Percentiles rank a stretch among this genome's conserved stretches.
Evolutionary conservation across 1,284 basidiomycete species (phyloP).

Genomic region (Fomitopsis betulina): DNA sequence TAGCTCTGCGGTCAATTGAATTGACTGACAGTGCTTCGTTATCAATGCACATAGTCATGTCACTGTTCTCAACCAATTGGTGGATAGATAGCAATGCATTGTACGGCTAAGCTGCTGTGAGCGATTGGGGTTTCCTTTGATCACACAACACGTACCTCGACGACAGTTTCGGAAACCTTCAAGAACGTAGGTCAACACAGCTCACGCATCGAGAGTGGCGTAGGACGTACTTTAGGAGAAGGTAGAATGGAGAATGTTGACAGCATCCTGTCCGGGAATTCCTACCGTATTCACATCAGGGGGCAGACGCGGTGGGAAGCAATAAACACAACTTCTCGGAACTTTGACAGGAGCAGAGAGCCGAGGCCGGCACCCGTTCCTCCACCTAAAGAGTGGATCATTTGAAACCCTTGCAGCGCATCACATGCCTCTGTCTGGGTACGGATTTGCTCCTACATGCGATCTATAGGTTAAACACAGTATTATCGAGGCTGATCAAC

Average conservation of each 20-base stretch:
- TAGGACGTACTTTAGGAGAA: conserved; percentile 68
- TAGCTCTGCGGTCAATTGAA: background rate
- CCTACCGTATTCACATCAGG: conserved; percentile 43
- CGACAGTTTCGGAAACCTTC: conserved; percentile 91
- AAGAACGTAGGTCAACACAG: background rate
- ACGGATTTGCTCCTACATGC: conserved; percentile 58
- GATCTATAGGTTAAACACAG: background rate
- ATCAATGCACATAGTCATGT: conserved; percentile 88
- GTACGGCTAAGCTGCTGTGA: conserved; percentile 58
- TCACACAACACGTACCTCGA: conserved; percentile 53
- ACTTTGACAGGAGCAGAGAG: conserved; percentile 77
- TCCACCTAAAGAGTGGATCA: conserved; percentile 91
- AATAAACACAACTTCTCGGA: conserved; percentile 63
- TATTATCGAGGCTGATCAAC: background rate
- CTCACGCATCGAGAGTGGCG: background rate
- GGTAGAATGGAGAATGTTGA: conserved; percentile 91
- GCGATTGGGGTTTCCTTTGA: background rate
- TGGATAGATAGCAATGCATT: conserved; percentile 89
- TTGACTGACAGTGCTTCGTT: conserved; percentile 82
- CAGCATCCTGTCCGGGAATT: conserved; percentile 92
- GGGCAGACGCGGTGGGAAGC: conserved; percentile 25
- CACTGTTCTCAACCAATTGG: conserved; percentile 89
- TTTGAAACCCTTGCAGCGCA: conserved; percentile 90
- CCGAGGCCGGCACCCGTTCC: conserved; percentile 90
- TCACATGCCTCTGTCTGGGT: conserved; percentile 81